Base-by-base conservation (phyloP, 2,329 filamentous ascomycete species). In the Aspergillus floridensis region DNA sequence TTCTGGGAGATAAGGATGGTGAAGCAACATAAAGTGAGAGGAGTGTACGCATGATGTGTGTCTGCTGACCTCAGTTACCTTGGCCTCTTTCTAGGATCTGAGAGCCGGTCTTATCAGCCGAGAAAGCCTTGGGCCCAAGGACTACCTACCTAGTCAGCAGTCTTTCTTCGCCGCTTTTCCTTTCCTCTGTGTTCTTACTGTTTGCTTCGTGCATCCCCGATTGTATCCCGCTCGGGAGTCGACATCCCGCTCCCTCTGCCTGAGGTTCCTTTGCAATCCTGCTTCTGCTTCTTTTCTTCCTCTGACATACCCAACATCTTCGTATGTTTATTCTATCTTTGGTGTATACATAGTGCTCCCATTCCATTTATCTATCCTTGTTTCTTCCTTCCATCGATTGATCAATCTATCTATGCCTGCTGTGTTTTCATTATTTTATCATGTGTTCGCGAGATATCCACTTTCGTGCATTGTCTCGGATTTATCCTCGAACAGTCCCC, bases 401-500 rank as follows among this genome's bases (percentile, higher is more conserved):
- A 3, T 21, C 7, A 55, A 26, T 52, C 10, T 44, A 38, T 29
- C 35, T 46, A 48, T 60, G 48, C 60, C 44, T 61, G 38, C 16
- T 52, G 50, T 52, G 35, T 11, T 32, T 52, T 21, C 32, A 4
- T 19, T 12, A 26, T 3, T 11, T 19, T 41, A 24, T 59, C 22
- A 29, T 47, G 19, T 6, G 12, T 26, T 49, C 26, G 31, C 32
- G 8, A 58, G 31, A 46, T 47, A 49, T 47, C 41, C 29, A 16
- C 32, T 53, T 49, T 19, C 46, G 38, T 38, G 41, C 56, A 46
- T 44, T 24, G 46, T 32, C 50, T 24, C 58, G 76, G 21, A 76
- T 73, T 61, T 77, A 70, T 4, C 70, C 74, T 7, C 65, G 66
- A 24, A 81, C 16, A 19, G 6, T 6, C 38, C 16, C 38, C 12